Base-by-base conservation (phyloP, 2,329 filamentous ascomycete genomes). In the Colletotrichum tanaceti region DNA sequence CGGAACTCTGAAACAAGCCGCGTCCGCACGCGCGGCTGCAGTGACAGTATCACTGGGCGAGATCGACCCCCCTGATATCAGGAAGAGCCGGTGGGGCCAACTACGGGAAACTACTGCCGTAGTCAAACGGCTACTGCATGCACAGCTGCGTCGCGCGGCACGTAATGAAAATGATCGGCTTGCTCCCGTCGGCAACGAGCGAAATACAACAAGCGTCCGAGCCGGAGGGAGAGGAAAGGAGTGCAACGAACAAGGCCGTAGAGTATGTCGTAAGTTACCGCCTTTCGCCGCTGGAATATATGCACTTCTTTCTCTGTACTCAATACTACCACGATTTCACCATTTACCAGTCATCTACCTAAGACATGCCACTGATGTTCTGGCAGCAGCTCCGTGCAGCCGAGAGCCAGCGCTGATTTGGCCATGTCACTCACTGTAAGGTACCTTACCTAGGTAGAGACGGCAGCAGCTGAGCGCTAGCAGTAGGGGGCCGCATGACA, bases 1-100 rank as follows among this genome's bases (percentile, higher is more conserved):
- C 44, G 24, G 43, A 43, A 18, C 43, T 66, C 66, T 69, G 66
- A 69, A 69, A 69, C 66, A 69, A 67, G 63, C 66, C 55, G 50
- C 49, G 24, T 66, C 39, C 66, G 24, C 50, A 22, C 39, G 49
- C 49, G 28, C 35, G 50, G 49, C 60, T 68, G 32, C 46, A 32
- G 38, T 35, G 22, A 6, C 28, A 28, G 28, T 7, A 28, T 7
- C 7, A 32, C 28, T 32, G 28, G 28, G 28, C 28, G 10, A 50
- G 38, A 13, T 20, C 11, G 18, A 16, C 50, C n/a, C 11, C 11
- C 32, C n/a, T 38, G 20, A 28, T 35, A 24, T 28, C 20, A 38
- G 41, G 54, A 32, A 49, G 24, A 20, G 13, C 47, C 41, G 47
- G 28, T 54, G 61, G 61, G 47, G 55, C 44, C 14, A 16, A 24